Evolutionary conservation across 1,139 yeast species (phyloP).

Genomic region (Nakaseomyces bracarensis): DNA sequence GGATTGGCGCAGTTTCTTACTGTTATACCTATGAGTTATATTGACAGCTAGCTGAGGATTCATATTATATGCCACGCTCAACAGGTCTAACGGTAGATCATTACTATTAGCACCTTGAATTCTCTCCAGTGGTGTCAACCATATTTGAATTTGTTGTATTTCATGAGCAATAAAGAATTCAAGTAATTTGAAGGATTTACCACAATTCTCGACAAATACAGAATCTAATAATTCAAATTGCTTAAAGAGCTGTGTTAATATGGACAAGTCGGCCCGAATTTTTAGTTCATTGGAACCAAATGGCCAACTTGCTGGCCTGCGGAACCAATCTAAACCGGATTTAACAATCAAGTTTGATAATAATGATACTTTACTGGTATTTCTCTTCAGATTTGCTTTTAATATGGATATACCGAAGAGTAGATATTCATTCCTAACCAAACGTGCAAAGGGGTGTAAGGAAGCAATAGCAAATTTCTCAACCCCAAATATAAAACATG

Average conservation of each 20-base stretch:
- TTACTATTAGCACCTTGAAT: constrained; percentile 30
- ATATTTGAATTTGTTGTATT: constrained; percentile 58
- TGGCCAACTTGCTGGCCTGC: constrained; percentile 57
- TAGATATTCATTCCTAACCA: constrained; percentile 65
- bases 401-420: constrained; percentile 60
- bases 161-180: constrained; percentile 66
- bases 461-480: constrained; percentile 52
- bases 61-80: constrained; percentile 50
- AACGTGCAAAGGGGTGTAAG: constrained; percentile 72
- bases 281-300: constrained; percentile 75
- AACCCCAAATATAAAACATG: constrained; percentile 53
- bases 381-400: constrained; percentile 41
- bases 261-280: constrained; percentile 58
- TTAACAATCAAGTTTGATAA: constrained; percentile 49
- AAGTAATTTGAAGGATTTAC: constrained; percentile 19
- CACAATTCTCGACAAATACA: constrained; percentile 16
- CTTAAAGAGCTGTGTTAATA: constrained; percentile 47
- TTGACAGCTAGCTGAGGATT: constrained; percentile 71
- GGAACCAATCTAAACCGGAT: constrained; percentile 77
- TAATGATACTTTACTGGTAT: constrained; percentile 39
- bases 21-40: constrained; percentile 51
- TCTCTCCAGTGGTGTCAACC: constrained; percentile 67
- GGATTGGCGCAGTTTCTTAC: constrained; percentile 37
- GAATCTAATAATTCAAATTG: constrained; percentile 21
- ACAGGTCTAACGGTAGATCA: constrained; percentile 23